These are phyloP conservation scores for Pleurotus citrinopileatus DNA, from an alignment of 768 basidiomycete genomes.

Conservation along the genomic window DNA sequence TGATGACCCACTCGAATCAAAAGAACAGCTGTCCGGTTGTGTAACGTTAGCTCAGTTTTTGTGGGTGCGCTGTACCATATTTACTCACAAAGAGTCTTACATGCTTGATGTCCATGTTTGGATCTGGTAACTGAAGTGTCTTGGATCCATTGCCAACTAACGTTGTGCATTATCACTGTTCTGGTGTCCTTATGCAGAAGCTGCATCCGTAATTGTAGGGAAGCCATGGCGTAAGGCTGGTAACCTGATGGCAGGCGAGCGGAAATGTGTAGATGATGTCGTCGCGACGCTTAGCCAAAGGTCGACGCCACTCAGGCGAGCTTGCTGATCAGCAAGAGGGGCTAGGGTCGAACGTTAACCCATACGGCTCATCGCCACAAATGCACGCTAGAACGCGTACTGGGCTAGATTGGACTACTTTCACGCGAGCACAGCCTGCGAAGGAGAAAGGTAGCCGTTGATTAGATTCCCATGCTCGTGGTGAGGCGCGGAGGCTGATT, in stretches of 20 bases:
- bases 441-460: neutral
- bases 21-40: no score
- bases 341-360: neutral
- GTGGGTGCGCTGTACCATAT: no score
- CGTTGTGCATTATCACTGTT: no score
- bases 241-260: neutral
- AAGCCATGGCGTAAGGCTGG: neutral
- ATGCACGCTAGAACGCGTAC: constrained; percentile 7
- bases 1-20: no score
- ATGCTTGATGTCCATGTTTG: no score
- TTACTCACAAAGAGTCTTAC: no score
- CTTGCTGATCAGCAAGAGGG: neutral
- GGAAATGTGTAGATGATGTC: no score
- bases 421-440: neutral
- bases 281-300: no score
- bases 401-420: neutral
- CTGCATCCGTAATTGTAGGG: neutral
- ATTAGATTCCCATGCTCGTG: constrained; percentile 6
- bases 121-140: no score
- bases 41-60: no score
- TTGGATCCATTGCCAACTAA: no score
- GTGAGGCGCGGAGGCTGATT: neutral
- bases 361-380: constrained; percentile 7
- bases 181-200: no score
- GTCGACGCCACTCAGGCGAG: neutral